phyloP scores from a whole-genome alignment of 2,329 filamentous ascomycete genomes.

The Lasiodiplodia theobromae region DNA sequence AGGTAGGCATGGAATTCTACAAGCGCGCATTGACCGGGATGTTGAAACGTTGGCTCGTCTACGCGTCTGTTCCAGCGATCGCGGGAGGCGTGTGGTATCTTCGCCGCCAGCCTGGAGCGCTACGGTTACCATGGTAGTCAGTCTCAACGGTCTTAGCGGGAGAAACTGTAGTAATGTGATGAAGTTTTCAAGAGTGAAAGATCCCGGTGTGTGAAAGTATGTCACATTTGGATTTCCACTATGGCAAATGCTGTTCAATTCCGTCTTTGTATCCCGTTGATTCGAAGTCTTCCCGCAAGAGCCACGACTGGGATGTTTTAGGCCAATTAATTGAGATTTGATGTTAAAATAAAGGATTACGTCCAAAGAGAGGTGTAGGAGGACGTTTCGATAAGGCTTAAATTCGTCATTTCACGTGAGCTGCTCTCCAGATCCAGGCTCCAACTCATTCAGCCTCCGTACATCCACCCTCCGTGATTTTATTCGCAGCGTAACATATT shows the following conservation, averaged over 20 bases:
- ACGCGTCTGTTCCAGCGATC: background rate
- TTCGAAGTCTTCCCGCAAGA: background rate
- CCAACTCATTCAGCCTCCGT: background rate
- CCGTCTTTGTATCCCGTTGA: background rate
- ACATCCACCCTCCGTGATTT: background rate
- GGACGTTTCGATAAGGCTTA: conserved; percentile 11
- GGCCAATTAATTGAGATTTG: background rate
- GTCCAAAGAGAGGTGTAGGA: background rate
- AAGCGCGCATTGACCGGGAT: background rate
- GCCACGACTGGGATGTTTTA: background rate
- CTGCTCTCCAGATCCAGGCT: background rate
- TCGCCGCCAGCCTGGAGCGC: background rate
- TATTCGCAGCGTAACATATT: background rate
- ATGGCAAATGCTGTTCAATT: background rate
- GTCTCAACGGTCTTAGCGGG: background rate
- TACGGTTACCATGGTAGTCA: background rate
- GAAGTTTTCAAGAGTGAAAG: background rate
- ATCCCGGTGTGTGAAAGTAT: background rate
- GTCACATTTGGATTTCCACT: background rate
- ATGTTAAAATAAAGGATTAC: background rate
- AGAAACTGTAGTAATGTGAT: background rate
- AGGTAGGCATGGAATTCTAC: background rate
- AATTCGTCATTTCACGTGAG: conserved; percentile 26
- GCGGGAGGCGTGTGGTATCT: background rate
- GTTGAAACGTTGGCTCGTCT: background rate